Percentiles rank a stretch among this genome's conserved stretches.
phyloP scores from a whole-genome alignment of 345 rosid species.

The Draba incana region DNA sequence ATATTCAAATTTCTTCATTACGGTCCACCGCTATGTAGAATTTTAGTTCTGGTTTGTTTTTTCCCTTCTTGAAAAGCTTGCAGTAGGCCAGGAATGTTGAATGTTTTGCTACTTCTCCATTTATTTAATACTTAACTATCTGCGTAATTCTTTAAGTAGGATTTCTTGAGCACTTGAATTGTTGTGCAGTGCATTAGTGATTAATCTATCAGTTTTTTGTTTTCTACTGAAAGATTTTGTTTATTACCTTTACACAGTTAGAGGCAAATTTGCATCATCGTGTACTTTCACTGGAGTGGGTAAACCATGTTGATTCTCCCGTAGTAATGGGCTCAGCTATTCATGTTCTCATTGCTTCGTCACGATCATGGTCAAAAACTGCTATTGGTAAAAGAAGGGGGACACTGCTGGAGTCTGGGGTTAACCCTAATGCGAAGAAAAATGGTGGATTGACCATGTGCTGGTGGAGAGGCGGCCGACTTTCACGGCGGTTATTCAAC shows the following conservation, averaged over 20 bases:
- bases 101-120: constrained; percentile 15
- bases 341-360: constrained; percentile 62
- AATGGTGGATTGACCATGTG: constrained; percentile 66
- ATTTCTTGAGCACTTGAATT: constrained; percentile 19
- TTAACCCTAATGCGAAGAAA: constrained; percentile 56
- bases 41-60: constrained; percentile 22
- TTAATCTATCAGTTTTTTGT: constrained; percentile 9
- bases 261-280: constrained; percentile 76
- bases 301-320: constrained; percentile 70
- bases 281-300: constrained; percentile 84
- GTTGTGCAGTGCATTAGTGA: constrained; percentile 21
- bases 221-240: constrained; percentile 26
- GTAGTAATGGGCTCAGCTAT: constrained; percentile 71
- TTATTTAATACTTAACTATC: constrained; percentile 6
- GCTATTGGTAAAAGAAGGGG: constrained; percentile 68
- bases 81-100: constrained; percentile 22
- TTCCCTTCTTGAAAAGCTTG: constrained; percentile 26
- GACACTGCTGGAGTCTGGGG: constrained; percentile 51
- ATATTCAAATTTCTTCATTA: constrained; percentile 14
- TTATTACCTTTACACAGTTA: constrained; percentile 57
- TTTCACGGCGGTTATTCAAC: constrained; percentile 74
- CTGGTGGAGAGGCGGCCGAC: constrained; percentile 97
- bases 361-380: constrained; percentile 62
- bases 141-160: constrained; percentile 7
- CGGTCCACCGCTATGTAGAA: constrained; percentile 21